Evolutionary conservation across 2,329 filamentous ascomycete species (phyloP), one percentile per base, ranked within the genome.

Genomic region (Macroventuria anomochaeta): DNA sequence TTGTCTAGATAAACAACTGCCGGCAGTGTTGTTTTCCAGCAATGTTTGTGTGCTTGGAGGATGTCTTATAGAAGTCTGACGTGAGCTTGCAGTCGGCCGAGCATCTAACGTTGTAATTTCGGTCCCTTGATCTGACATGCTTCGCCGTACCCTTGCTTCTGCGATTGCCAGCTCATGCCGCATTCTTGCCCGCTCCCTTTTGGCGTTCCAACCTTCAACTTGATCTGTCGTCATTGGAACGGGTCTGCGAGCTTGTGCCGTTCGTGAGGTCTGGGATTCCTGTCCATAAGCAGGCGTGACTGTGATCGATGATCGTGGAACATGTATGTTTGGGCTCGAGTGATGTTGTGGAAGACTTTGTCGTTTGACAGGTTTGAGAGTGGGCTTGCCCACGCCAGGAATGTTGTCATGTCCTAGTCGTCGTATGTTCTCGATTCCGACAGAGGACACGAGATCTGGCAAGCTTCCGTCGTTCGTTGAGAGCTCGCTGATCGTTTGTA

Each of bases 401-500:
- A 39, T 36, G 17, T 20, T 55, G 7, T 50, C 44, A 12, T 32
- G 50, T 18, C 39, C 34, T 13, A 32, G 15, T 11, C 39, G 51
- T n/a, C 40, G 44, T 23, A 29, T 44, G 18, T 50, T 47, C 8
- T 53, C 43, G 4, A 20, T 55, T 6, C 46, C 55, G 17, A 53
- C 46, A 7, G 63, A 43, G 3, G 34, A 21, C n/a, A 17, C 52
- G 12, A 62, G 63, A 18, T 56, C 59, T 25, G 57, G 36, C 8
- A 57, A n/a, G 7, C 55, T 28, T 13, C 23, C 32, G 5, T 67
- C 57, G 7, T 49, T 61, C 1, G 59, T 48, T 5, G 63, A 55
- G 11, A 71, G 57, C 26, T 71, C 67, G 32, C 63, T 67, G 38
- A 71, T 65, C 1, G 66, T 71, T 31, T 72, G 68, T 0, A 71